A percentile compares a stretch with the other conserved stretches of the same genome.
Conservation (phyloP, 768 basidiomycete species). For the Leucocoprinus leucothites region DNA sequence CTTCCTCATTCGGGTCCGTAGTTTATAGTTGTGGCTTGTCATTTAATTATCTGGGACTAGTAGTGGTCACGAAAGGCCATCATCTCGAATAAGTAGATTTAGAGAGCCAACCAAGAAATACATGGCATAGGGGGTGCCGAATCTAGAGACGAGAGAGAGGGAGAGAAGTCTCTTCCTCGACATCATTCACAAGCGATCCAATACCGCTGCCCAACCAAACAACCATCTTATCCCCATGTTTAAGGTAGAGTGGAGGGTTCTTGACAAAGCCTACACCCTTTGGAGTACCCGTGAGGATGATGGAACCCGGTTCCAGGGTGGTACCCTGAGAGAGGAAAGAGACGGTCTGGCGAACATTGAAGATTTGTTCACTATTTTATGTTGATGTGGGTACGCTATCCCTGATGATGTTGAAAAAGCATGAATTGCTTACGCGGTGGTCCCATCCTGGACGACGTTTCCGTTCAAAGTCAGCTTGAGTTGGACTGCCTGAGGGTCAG, state of each 20-base stretch:
- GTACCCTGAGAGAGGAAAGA: constrained; percentile 83
- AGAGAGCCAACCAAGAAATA: too few species aligned
- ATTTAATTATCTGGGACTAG: too few species aligned
- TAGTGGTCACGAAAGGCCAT: too few species aligned
- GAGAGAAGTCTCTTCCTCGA: constrained; percentile 55
- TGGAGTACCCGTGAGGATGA: constrained; percentile 83
- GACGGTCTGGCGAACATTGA: constrained; percentile 72
- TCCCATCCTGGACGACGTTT: constrained; percentile 68
- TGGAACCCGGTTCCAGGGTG: constrained; percentile 74
- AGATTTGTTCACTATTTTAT: constrained; percentile 67
- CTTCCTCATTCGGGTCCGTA: too few species aligned
- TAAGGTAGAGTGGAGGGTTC: constrained; percentile 66
- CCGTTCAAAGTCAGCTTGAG: constrained; percentile 70
- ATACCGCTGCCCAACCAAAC: constrained; percentile 72
- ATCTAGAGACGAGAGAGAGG: constrained; percentile 11
- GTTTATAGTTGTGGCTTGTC: too few species aligned
- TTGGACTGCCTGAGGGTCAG: constrained; percentile 61
- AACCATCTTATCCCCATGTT: constrained; percentile 68
- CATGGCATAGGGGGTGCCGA: neutral
- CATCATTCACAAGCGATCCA: constrained; percentile 76
- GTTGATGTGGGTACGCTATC: neutral
- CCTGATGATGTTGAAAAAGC: neutral
- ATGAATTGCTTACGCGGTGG: constrained; percentile 55
- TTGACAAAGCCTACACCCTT: constrained; percentile 80
- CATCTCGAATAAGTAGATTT: too few species aligned